phyloP scores from a whole-genome alignment of 2,329 filamentous ascomycete genomes.

The Akanthomyces muscarius region DNA sequence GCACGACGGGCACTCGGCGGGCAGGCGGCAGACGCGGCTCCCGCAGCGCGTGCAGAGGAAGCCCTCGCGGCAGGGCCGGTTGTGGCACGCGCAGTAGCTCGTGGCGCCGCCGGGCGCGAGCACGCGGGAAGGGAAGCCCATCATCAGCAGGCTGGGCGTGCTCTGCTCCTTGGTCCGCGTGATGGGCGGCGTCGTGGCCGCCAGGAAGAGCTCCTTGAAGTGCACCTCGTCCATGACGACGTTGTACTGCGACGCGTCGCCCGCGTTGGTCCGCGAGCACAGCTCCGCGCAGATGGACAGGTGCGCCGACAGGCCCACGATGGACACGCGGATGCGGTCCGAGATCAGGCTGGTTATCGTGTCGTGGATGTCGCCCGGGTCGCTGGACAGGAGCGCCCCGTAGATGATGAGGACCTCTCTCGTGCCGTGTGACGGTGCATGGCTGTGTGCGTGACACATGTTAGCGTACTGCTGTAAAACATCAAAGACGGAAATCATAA shows the following conservation, averaged over 20 bases:
- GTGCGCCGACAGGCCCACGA: conserved; percentile 87
- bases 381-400: conserved; percentile 82
- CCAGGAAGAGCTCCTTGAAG: conserved; percentile 84
- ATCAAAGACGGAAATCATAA: no score
- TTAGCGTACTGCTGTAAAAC: background rate
- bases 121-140: conserved; percentile 91
- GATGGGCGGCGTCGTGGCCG: conserved; percentile 82
- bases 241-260: conserved; percentile 70
- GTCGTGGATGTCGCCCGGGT: conserved; percentile 92
- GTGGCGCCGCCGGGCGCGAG: conserved; percentile 62
- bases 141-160: conserved; percentile 75
- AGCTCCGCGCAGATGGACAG: conserved; percentile 90
- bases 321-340: conserved; percentile 80
- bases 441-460: conserved; percentile 42
- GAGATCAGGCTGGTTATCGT: conserved; percentile 75
- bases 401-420: conserved; percentile 89
- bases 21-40: conserved; percentile 83
- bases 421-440: conserved; percentile 89
- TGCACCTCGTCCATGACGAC: conserved; percentile 75
- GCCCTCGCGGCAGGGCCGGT: conserved; percentile 73
- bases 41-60: conserved; percentile 88
- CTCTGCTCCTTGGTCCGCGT: conserved; percentile 61
- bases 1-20: conserved; percentile 87
- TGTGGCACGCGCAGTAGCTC: conserved; percentile 88
- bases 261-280: conserved; percentile 80